Evolutionary conservation across 257 asterid species (phyloP).

Genomic region (Lycium ferocissimum): DNA sequence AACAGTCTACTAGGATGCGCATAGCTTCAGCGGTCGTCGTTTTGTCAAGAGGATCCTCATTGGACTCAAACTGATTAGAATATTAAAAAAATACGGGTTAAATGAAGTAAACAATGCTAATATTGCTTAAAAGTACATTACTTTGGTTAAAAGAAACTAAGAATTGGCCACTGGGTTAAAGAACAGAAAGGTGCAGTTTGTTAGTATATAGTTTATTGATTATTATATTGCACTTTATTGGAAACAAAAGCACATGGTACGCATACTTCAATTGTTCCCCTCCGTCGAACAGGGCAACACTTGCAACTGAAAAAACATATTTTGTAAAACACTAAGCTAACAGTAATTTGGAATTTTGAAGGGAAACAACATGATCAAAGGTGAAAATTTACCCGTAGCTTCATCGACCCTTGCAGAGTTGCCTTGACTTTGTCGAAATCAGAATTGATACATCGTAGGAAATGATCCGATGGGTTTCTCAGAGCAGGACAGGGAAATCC

Average conservation of each 20-base stretch:
- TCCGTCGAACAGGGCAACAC: background rate
- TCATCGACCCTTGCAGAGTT: conserved; percentile 98
- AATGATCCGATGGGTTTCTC: conserved; percentile 95
- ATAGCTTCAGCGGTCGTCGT: conserved; percentile 87
- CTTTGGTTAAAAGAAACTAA: background rate
- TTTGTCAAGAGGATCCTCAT: conserved; percentile 92
- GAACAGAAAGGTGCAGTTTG: too few relatives aligned
- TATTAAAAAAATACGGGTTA: background rate
- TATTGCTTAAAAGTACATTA: background rate
- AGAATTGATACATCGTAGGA: conserved; percentile 85
- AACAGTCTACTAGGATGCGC: conserved; percentile 64
- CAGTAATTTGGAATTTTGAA: background rate
- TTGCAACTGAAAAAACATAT: background rate
- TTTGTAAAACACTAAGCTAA: background rate
- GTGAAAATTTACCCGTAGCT: conserved; percentile 61
- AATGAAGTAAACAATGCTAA: background rate
- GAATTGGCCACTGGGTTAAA: background rate
- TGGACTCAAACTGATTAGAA: conserved; percentile 69
- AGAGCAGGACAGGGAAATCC: conserved; percentile 97
- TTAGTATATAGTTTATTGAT: background rate
- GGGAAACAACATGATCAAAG: background rate
- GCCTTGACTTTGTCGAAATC: conserved; percentile 98
- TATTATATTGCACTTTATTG: background rate
- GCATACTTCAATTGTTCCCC: conserved; percentile 5
- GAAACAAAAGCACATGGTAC: background rate